Evolutionary conservation across 1,284 basidiomycete genomes (phyloP).

Genomic region (Cryptococcus sp.): DNA sequence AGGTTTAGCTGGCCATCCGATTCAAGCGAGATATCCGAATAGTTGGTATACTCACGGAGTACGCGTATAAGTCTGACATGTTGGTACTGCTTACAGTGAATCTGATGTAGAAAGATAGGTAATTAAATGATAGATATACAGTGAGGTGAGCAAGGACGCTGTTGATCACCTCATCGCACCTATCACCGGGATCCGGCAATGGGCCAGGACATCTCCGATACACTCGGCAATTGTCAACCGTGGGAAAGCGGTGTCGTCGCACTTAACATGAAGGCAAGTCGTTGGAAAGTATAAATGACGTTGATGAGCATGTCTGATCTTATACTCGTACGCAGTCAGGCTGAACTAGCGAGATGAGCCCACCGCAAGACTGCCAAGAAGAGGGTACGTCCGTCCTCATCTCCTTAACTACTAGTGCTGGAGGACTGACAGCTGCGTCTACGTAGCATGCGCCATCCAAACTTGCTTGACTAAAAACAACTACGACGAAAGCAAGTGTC

Average conservation of each 20-base stretch:
- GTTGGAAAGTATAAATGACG: neutral
- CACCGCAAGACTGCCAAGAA: constrained; percentile 4
- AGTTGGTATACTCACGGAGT: constrained; percentile 28
- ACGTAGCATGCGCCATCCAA: constrained; percentile 48
- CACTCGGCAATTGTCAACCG: neutral
- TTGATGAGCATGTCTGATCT: neutral
- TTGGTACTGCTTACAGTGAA: constrained; percentile 1
- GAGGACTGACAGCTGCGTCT: neutral
- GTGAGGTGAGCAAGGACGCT: neutral
- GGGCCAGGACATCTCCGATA: neutral
- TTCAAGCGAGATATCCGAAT: constrained; percentile 1
- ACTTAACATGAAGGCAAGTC: no score
- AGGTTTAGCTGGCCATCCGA: neutral
- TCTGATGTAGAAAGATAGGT: neutral
- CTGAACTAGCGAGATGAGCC: constrained; percentile 4
- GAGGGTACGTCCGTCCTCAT: neutral
- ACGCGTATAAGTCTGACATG: constrained; percentile 51
- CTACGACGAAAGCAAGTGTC: constrained; percentile 45
- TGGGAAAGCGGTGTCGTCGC: neutral
- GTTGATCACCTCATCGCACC: neutral
- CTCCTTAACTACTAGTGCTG: neutral
- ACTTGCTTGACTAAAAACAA: constrained; percentile 39
- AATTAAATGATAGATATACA: neutral
- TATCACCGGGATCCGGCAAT: neutral
- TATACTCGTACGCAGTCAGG: neutral